Percentiles rank a stretch among this genome's conserved stretches.
These are phyloP conservation scores for Glutinoglossum americanum DNA, from an alignment of 495 filamentous ascomycete genomes.

Conservation along the genomic window DNA sequence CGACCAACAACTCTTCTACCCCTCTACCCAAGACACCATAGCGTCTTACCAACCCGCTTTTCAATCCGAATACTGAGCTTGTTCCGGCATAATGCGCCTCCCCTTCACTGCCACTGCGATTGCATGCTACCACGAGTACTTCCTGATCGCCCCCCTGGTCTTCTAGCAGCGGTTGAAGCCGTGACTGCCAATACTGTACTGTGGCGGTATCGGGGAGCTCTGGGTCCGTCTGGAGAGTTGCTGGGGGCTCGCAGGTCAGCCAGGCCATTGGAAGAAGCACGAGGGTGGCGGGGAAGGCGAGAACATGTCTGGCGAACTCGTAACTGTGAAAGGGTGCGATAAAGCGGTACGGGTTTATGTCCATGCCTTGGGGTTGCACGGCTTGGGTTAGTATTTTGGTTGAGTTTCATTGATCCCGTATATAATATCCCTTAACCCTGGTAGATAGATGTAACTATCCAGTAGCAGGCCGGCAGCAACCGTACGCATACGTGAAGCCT, in stretches of 20 bases:
- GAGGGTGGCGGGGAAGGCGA: constrained; percentile 42
- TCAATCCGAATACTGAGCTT: constrained; percentile 58
- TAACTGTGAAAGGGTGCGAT: constrained; percentile 53
- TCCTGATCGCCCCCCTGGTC: constrained; percentile 27
- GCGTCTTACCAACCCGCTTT: constrained; percentile 40
- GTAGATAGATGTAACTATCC: background rate
- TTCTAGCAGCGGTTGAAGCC: constrained; percentile 51
- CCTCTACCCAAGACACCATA: constrained; percentile 46
- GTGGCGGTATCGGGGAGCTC: constrained; percentile 56
- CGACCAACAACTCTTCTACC: constrained; percentile 39
- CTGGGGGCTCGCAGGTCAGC: constrained; percentile 36
- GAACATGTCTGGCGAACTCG: constrained; percentile 65
- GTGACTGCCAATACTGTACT: constrained; percentile 73
- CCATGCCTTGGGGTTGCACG: constrained; percentile 28
- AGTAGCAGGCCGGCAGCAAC: background rate
- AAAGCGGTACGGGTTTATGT: constrained; percentile 65
- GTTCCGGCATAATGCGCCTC: constrained; percentile 64
- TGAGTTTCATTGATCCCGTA: background rate
- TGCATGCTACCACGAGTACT: constrained; percentile 63
- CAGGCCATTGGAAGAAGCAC: constrained; percentile 81
- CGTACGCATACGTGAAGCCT: background rate
- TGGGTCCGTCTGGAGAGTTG: constrained; percentile 20
- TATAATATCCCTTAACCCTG: background rate
- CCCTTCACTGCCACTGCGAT: constrained; percentile 52
- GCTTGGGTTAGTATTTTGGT: constrained; percentile 4